Base-by-base conservation (phyloP, 140 eudicot species). In the Ambrosia hybrid region DNA sequence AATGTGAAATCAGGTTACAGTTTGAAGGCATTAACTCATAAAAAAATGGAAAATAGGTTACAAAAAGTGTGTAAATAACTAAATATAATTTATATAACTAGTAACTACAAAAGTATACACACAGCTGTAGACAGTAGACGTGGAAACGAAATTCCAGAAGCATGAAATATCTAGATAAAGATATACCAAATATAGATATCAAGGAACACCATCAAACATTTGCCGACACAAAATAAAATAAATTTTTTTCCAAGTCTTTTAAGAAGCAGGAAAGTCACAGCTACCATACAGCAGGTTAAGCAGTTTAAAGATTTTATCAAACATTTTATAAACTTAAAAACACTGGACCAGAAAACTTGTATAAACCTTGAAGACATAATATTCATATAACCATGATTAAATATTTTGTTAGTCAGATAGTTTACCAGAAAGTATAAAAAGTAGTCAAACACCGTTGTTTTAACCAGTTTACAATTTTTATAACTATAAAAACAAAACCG, bases 371-470 rank as follows among this genome's bases (percentile, higher is more conserved):
- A 58, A 3, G 26, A 33, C 65, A 10, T 10, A 59, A 49, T 9
- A 11, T 59, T 59, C 16, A 30, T 11, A 30, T 59, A 33, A 59
- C 41, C 13, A 11, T 30, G 43, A 30, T 59, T 33, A 59, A 59
- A 21, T 33, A 57, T 7, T 16, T 57, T 57, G 63, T 57, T 21
- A 57, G 38, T 26, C 30, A 53, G 34, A 57, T 7, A 16, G 5
- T n/a, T 58, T 33, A 59, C 6, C 65, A 0, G 43, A 30, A 59
- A 59, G 41, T 9, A 57, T 57, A 57, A 17, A 8, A 57, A 59
- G 65, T 59, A 13, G 43, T 59, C 65, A 59, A 59, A 59, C 8
- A 59, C 65, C 34, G 6, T 57, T 36, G 36, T 59, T 59, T 14
- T 59, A 59, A 1, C 43, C 65, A 59, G 7, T 9, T 59, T 6